phyloP scores from a whole-genome alignment of 257 asterid genomes.

The Solanum etuberosum region DNA sequence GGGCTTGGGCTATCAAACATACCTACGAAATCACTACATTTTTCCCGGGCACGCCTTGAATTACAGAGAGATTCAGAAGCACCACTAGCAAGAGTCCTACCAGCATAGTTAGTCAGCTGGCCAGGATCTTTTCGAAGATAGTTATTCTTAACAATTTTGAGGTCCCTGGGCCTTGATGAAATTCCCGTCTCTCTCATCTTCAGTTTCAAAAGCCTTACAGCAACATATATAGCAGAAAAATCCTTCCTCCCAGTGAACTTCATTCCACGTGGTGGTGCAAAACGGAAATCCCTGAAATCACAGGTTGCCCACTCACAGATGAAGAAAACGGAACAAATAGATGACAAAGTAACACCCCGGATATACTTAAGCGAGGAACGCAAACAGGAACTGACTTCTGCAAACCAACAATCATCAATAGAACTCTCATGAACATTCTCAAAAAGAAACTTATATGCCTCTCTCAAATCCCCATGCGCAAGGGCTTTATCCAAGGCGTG shows the following conservation, averaged over 20 bases:
- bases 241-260: constrained; percentile 88
- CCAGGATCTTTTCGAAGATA: constrained; percentile 12
- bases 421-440: constrained; percentile 67
- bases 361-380: constrained; percentile 68
- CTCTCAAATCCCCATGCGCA: constrained; percentile 62
- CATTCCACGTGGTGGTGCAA: constrained; percentile 49
- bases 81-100: constrained; percentile 2
- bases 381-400: constrained; percentile 70
- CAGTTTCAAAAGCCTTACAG: constrained; percentile 70
- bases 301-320: constrained; percentile 98
- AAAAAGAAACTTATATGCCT: constrained; percentile 51
- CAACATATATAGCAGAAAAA: constrained; percentile 68
- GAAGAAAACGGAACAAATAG: constrained; percentile 71
- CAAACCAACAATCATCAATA: constrained; percentile 69
- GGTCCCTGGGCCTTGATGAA: constrained; percentile 5
- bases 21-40: constrained; percentile 25
- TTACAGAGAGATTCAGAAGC: constrained; percentile 8
- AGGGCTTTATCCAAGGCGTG: constrained; percentile 76
- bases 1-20: constrained; percentile 75
- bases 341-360: constrained; percentile 41
- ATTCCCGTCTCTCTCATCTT: constrained; percentile 47
- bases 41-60: constrained; percentile 22
- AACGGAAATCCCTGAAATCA: constrained; percentile 80
- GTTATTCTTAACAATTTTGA: constrained; percentile 2
- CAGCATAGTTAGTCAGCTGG: constrained; percentile 6